These are phyloP conservation scores for Agaricus bisporus DNA, from an alignment of 768 basidiomycete species.

Conservation along the genomic window DNA sequence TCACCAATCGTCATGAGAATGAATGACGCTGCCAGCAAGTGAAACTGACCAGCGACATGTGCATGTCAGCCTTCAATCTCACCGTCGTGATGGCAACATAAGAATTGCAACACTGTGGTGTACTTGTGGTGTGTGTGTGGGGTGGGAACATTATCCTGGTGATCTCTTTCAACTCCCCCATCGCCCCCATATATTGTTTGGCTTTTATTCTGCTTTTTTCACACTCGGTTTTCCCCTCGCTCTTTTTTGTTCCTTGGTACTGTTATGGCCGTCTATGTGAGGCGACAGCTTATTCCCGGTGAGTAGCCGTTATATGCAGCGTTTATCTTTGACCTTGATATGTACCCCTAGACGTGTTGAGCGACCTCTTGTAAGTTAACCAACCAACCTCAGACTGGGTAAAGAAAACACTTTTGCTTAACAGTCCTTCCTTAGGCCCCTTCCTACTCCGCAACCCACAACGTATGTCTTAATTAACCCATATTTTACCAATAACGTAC, in stretches of 20 bases:
- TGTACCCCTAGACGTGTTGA: background rate
- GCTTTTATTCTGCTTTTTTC: background rate
- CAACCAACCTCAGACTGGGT: background rate
- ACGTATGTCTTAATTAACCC: background rate
- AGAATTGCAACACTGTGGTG: background rate
- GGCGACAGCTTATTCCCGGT: constrained; percentile 15
- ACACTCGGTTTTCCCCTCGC: background rate
- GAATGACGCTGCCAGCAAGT: too few species aligned
- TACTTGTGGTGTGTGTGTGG: constrained; percentile 11
- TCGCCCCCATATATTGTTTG: too few species aligned
- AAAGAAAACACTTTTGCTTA: too few species aligned
- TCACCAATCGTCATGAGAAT: too few species aligned
- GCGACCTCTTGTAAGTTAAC: background rate
- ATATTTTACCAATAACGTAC: background rate
- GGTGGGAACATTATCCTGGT: constrained; percentile 12
- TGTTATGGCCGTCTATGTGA: constrained; percentile 7
- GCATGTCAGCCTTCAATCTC: background rate
- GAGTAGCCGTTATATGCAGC: background rate
- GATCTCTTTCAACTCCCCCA: constrained; percentile 6
- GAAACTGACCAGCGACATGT: too few species aligned
- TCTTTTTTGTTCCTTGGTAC: constrained; percentile 6
- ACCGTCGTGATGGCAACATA: constrained; percentile 20
- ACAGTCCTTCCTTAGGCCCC: background rate
- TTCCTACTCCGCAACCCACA: background rate
- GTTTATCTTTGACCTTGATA: background rate